A percentile compares a stretch with the other conserved stretches of the same genome.
phyloP scores from a whole-genome alignment of 768 basidiomycete genomes.

The Dendrothele bispora region DNA sequence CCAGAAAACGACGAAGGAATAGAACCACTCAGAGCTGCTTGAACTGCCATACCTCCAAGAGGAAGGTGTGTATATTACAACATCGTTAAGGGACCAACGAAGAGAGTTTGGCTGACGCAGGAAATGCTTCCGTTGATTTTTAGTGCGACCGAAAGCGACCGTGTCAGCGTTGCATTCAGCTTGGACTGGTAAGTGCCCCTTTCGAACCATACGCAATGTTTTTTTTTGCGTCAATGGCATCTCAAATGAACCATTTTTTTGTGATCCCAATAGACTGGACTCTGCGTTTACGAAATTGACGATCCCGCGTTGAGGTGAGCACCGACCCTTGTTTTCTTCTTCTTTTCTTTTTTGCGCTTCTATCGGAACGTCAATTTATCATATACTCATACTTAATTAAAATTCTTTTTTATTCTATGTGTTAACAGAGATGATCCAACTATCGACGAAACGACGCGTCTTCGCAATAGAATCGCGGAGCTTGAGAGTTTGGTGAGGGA shows the following conservation, averaged over 20 bases:
- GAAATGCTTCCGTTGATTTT: too few relatives aligned
- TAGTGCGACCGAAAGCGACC: slow-evolving; percentile 93
- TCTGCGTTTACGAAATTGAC: slow-evolving; percentile 94
- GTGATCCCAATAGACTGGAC: slow-evolving; percentile 92
- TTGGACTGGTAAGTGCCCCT: slow-evolving; percentile 70
- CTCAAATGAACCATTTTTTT: slow-evolving; percentile 4
- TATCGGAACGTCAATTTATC: too few relatives aligned
- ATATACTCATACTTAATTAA: too few relatives aligned
- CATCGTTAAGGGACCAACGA: too few relatives aligned
- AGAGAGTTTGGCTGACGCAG: too few relatives aligned
- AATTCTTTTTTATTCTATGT: background rate
- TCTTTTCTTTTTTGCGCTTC: slow-evolving; percentile 1
- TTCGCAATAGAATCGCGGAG: slow-evolving; percentile 88
- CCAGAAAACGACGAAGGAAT: slow-evolving; percentile 84
- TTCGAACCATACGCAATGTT: too few relatives aligned
- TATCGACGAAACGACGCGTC: slow-evolving; percentile 82
- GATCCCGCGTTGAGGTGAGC: slow-evolving; percentile 77
- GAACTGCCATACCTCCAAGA: slow-evolving; percentile 92
- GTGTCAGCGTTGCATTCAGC: slow-evolving; percentile 87
- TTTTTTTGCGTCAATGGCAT: slow-evolving; percentile 6
- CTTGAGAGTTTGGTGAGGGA: slow-evolving; percentile 91
- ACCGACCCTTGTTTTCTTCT: background rate
- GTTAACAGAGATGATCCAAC: slow-evolving; percentile 75
- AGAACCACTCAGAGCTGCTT: slow-evolving; percentile 87
- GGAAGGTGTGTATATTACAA: slow-evolving; percentile 83